A percentile compares a stretch with the other conserved stretches of the same genome.
These are phyloP conservation scores for Lactuca saligna DNA, from an alignment of 129 eudicot species.

Conservation along the genomic window DNA sequence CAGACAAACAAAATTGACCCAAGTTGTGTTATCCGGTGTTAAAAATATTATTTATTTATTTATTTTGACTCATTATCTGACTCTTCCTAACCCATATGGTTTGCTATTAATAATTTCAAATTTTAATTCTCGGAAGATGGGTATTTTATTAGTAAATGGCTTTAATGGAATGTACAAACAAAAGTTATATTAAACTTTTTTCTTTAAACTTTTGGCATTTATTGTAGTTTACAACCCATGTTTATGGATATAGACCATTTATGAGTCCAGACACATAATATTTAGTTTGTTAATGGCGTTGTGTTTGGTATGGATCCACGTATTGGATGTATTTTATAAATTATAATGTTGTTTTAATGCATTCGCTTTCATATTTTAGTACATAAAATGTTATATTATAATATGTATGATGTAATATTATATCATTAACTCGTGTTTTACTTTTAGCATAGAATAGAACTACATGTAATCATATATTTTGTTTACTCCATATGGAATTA, in stretches of 20 bases:
- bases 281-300: constrained; percentile 2
- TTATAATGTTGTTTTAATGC: not conserved
- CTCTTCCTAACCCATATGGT: no score
- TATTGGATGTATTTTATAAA: not conserved
- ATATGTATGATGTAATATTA: not conserved
- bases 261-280: constrained; percentile 15
- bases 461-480: no score
- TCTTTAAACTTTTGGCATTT: not conserved
- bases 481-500: no score
- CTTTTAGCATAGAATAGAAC: no score
- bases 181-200: not conserved
- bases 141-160: no score
- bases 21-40: no score
- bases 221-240: not conserved
- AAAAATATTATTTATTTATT: no score
- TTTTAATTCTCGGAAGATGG: not conserved
- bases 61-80: no score
- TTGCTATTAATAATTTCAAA: no score
- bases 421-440: no score
- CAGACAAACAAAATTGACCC: no score
- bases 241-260: constrained; percentile 15
- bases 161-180: not conserved
- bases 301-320: not conserved
- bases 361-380: not conserved
- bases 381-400: no score